These are phyloP conservation scores for Saccharum hybrid DNA, from an alignment of 202 grass and related monocot genomes.

Conservation along the genomic window DNA sequence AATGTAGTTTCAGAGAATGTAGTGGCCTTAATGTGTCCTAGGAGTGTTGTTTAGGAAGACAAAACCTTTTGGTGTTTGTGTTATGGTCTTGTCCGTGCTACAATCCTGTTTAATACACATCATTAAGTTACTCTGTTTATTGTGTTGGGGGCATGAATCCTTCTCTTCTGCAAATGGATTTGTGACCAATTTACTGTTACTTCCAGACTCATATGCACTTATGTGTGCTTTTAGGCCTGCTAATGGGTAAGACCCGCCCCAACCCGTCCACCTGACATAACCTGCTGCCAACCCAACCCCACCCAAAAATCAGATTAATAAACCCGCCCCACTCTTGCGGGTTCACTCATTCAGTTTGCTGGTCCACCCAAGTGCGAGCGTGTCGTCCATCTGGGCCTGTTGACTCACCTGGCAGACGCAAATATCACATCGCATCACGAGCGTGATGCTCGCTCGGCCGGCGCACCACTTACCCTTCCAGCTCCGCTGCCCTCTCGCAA, in stretches of 20 bases:
- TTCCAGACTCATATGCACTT: neutral
- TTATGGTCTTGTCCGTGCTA: neutral
- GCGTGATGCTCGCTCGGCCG: neutral
- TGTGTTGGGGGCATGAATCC: neutral
- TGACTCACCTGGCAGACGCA: neutral
- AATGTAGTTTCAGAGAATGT: constrained; percentile 5
- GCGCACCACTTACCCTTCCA: neutral
- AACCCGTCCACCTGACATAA: no score
- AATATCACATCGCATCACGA: neutral
- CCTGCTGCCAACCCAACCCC: neutral
- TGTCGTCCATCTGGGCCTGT: neutral
- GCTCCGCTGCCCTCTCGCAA: neutral
- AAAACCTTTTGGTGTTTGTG: neutral
- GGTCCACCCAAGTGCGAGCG: no score
- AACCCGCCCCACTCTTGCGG: neutral
- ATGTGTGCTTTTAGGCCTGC: neutral
- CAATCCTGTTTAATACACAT: neutral
- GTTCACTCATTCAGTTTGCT: no score
- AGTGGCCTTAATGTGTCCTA: neutral
- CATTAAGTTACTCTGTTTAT: constrained; percentile 2
- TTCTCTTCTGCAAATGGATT: constrained; percentile 10
- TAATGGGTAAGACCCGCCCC: neutral
- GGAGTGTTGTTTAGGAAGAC: constrained; percentile 18
- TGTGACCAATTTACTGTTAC: neutral
- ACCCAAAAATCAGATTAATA: neutral